Base-by-base conservation (phyloP, 495 filamentous ascomycete genomes). In the Monascus purpureus region DNA sequence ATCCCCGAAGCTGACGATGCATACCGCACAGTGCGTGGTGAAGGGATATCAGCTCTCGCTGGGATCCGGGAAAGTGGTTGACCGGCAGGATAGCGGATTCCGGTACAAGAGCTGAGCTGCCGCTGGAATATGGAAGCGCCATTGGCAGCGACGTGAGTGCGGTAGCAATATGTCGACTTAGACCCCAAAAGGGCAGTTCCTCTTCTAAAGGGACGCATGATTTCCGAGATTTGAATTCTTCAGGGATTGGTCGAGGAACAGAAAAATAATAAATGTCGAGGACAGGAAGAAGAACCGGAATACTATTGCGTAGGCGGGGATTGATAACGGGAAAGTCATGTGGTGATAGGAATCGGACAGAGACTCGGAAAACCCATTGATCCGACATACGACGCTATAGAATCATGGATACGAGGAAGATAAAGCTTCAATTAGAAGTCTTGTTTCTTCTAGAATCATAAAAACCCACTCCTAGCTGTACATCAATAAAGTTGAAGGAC, bases 1-100 rank as follows among this genome's bases (percentile, higher is more conserved):
- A 77, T 36, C 75, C 28, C 63, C 47, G 33, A 26, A n/a, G 36
- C 25, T 69, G 25, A 82, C 64, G 19, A 73, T 67, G 46, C 70
- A 87, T 43, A 72, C 70, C 41, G 52, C 29, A 80, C 43, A 8
- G 42, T 41, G 26, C 42, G 33, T 16, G 40, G 38, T 4, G 47
- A 32, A 26, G 47, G 31, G 17, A 39, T 18, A 26, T 32, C 34
- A 14, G 40, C 40, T 7, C 37, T 13, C 17, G 41, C 31, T 16
- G 39, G 23, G 31, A 44, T 36, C 15, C 36, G 25, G 24, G 39
- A 39, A 37, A 45, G 42, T 20, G 36, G 31, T 17, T 42, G 45
- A 34, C 23, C 25, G 24, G 36, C 28, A 31, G 51, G 39, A 20
- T 34, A 40, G 44, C 40, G 42, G 42, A 44, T 33, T 47, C 47